phyloP scores from a whole-genome alignment of 176 grass and related monocot species.

The Rhynchospora breviuscula region DNA sequence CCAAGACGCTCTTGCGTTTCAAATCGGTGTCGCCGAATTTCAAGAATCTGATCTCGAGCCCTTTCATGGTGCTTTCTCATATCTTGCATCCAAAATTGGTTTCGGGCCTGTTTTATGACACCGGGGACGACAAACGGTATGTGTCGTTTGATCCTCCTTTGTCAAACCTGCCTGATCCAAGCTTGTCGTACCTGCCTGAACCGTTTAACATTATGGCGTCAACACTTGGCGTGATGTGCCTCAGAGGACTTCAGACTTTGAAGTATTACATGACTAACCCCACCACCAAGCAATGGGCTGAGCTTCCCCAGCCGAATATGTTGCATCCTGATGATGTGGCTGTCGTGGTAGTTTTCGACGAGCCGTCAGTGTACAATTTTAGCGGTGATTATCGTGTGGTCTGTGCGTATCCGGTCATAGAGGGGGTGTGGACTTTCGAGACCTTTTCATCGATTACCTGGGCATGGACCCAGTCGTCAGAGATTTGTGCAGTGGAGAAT shows the following conservation, averaged over 20 bases:
- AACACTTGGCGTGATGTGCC: slow-evolving; percentile 48
- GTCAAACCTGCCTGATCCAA: slow-evolving; percentile 34
- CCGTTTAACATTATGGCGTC: slow-evolving; percentile 29
- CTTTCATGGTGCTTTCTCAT: slow-evolving; percentile 18
- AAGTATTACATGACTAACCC: slow-evolving; percentile 68
- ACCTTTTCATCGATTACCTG: slow-evolving; percentile 53
- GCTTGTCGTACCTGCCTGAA: slow-evolving; percentile 36
- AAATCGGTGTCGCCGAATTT: slow-evolving; percentile 11
- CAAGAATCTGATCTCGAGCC: slow-evolving; percentile 20
- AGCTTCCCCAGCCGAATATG: slow-evolving; percentile 5
- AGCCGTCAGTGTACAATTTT: not conserved
- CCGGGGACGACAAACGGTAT: not conserved
- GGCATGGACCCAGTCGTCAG: slow-evolving; percentile 4
- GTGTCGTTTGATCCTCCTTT: not conserved
- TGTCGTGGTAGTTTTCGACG: slow-evolving; percentile 49
- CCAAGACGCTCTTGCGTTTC: slow-evolving; percentile 21
- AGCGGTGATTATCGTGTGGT: slow-evolving; percentile 39
- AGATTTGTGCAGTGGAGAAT: slow-evolving; percentile 10
- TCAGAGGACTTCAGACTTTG: slow-evolving; percentile 14
- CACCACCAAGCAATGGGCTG: slow-evolving; percentile 11
- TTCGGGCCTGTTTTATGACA: slow-evolving; percentile 23
- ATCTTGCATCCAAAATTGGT: not conserved
- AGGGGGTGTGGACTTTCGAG: slow-evolving; percentile 38
- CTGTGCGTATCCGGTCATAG: slow-evolving; percentile 21
- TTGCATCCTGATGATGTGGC: slow-evolving; percentile 15